Conservation (phyloP, 345 rosid genomes). For the Isatis tinctoria region DNA sequence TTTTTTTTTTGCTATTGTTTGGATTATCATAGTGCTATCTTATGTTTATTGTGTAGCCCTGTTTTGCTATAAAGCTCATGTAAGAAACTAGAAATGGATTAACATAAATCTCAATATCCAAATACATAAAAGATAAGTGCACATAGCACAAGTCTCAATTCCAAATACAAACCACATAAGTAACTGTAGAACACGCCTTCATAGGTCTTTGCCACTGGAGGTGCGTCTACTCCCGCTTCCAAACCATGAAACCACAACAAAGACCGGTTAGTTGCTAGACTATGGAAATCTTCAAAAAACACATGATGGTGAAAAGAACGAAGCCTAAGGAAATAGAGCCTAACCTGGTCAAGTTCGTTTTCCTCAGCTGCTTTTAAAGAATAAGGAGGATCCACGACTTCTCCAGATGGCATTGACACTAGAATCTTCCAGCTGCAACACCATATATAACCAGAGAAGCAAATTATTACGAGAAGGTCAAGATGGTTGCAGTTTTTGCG, state of each 20-base stretch:
- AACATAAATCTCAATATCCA: too few relatives aligned
- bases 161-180: too few relatives aligned
- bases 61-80: too few relatives aligned
- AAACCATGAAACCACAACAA: constrained; percentile 52
- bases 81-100: too few relatives aligned
- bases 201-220: constrained; percentile 51
- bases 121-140: too few relatives aligned
- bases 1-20: too few relatives aligned
- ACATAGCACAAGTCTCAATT: too few relatives aligned
- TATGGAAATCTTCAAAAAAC: not conserved
- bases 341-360: constrained; percentile 61
- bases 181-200: constrained; percentile 95
- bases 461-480: not conserved
- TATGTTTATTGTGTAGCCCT: too few relatives aligned
- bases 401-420: constrained; percentile 70
- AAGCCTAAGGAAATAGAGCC: not conserved
- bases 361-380: constrained; percentile 67
- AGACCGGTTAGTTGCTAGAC: not conserved
- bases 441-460: not conserved
- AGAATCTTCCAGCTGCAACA: constrained; percentile 72
- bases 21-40: too few relatives aligned
- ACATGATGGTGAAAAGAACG: not conserved
- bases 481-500: too few relatives aligned
- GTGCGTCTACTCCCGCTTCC: constrained; percentile 48
- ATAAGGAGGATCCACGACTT: constrained; percentile 71